Evolutionary conservation across 2,329 filamentous ascomycete species (phyloP).

Genomic region (Monosporascus sp.): DNA sequence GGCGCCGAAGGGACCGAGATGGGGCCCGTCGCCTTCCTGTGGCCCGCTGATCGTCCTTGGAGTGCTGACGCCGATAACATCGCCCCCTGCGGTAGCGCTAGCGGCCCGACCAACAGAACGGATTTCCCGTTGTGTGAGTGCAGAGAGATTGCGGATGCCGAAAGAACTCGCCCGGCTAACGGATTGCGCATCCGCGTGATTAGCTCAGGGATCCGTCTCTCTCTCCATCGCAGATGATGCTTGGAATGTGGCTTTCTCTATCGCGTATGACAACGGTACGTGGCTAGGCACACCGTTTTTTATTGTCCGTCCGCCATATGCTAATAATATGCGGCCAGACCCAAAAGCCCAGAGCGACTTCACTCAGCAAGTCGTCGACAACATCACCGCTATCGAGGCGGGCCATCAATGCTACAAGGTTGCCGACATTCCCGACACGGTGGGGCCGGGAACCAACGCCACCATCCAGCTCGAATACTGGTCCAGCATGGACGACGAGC

Average conservation of each 20-base stretch:
- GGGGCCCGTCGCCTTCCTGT: slow-evolving; percentile 52
- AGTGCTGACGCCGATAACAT: slow-evolving; percentile 44
- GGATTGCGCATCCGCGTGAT: not conserved
- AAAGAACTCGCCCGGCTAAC: no score
- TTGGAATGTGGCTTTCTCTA: slow-evolving; percentile 44
- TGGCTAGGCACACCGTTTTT: not conserved
- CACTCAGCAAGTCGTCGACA: slow-evolving; percentile 24
- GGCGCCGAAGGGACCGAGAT: slow-evolving; percentile 32
- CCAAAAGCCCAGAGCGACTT: slow-evolving; percentile 30
- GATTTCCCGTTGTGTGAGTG: slow-evolving; percentile 44
- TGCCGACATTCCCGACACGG: slow-evolving; percentile 17
- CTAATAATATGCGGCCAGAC: slow-evolving; percentile 12
- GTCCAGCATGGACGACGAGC: slow-evolving; percentile 25
- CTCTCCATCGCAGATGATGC: slow-evolving; percentile 48
- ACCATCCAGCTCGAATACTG: slow-evolving; percentile 34
- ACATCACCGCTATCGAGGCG: slow-evolving; percentile 25
- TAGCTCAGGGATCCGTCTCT: slow-evolving; percentile 46
- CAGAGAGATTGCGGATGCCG: not conserved
- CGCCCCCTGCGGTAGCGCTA: slow-evolving; percentile 45
- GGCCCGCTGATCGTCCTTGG: slow-evolving; percentile 49
- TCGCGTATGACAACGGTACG: slow-evolving; percentile 41
- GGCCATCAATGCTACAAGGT: slow-evolving; percentile 35
- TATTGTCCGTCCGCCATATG: not conserved
- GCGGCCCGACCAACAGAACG: slow-evolving; percentile 41
- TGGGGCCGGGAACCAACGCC: slow-evolving; percentile 27